Conservation (phyloP, 306 rosid genomes). For the Sesbania bispinosa region DNA sequence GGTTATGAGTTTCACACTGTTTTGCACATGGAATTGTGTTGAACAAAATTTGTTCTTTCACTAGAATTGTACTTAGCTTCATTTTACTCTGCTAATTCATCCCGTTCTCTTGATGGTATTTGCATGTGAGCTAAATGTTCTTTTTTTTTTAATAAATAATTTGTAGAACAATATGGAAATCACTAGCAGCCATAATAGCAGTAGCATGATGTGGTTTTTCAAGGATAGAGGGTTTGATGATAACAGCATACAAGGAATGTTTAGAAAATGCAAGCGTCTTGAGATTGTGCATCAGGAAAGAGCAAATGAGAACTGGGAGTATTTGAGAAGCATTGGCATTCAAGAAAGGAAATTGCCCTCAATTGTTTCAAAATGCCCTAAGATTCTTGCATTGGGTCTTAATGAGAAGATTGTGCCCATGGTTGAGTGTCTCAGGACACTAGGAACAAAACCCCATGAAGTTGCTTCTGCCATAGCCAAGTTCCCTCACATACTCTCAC, state of each 20-base stretch:
- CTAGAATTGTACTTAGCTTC: not conserved
- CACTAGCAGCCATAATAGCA: slow-evolving; percentile 47
- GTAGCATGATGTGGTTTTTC: slow-evolving; percentile 83
- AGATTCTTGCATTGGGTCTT: slow-evolving; percentile 67
- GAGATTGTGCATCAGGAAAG: slow-evolving; percentile 55
- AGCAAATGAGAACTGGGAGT: slow-evolving; percentile 82
- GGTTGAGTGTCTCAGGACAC: slow-evolving; percentile 71
- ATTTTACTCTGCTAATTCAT: not conserved
- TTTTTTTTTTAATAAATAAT: not conserved
- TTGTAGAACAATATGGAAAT: slow-evolving; percentile 39
- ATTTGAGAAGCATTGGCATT: slow-evolving; percentile 69
- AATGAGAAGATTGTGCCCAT: slow-evolving; percentile 81
- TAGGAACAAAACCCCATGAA: slow-evolving; percentile 67
- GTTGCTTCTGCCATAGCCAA: slow-evolving; percentile 73
- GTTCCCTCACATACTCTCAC: slow-evolving; percentile 75
- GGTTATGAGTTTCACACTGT: not conserved
- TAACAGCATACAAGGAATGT: slow-evolving; percentile 56
- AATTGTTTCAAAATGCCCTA: slow-evolving; percentile 84
- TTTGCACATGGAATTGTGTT: not conserved
- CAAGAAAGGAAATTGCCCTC: slow-evolving; percentile 82
- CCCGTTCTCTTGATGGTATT: not conserved
- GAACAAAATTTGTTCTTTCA: not conserved
- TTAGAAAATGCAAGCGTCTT: slow-evolving; percentile 71
- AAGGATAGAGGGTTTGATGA: slow-evolving; percentile 91
- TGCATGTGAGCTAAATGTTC: slow-evolving; percentile 8